Evolutionary conservation across 108 stramenopile species (phyloP).

Genomic region (Skeletonema tropicum): DNA sequence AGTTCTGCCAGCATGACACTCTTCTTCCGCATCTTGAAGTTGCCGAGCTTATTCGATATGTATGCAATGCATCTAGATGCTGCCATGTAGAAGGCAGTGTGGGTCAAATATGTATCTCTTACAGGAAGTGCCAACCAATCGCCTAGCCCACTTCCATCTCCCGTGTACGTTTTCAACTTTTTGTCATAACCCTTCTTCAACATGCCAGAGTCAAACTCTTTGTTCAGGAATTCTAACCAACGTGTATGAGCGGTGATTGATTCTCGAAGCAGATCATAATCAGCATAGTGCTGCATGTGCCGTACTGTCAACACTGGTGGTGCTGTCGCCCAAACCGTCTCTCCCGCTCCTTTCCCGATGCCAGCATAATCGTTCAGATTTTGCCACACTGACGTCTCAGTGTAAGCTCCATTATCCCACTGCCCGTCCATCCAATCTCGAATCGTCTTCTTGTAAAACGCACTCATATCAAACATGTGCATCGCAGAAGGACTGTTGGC

Average conservation of each 20-base stretch:
- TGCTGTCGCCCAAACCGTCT: constrained; percentile 46
- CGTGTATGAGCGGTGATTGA: constrained; percentile 17
- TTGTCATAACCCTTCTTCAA: constrained; percentile 27
- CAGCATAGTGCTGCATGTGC: constrained; percentile 46
- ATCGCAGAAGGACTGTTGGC: constrained; percentile 44
- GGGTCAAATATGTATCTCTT: constrained; percentile 37
- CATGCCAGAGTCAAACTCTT: constrained; percentile 43
- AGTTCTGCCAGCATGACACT: constrained; percentile 14
- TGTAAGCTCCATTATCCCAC: constrained; percentile 52
- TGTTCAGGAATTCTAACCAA: constrained; percentile 35
- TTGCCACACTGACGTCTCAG: constrained; percentile 50
- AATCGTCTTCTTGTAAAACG: constrained; percentile 55
- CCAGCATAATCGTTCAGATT: constrained; percentile 43
- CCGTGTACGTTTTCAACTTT: constrained; percentile 25
- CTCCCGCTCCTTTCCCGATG: constrained; percentile 44
- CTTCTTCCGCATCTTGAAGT: neutral
- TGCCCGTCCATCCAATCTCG: constrained; percentile 50
- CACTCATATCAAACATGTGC: constrained; percentile 46
- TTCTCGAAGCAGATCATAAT: constrained; percentile 17
- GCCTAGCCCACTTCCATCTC: constrained; percentile 43
- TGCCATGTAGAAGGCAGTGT: constrained; percentile 46
- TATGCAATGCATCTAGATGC: constrained; percentile 41
- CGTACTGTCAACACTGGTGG: constrained; percentile 47
- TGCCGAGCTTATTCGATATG: constrained; percentile 26
- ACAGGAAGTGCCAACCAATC: constrained; percentile 52